A percentile compares a stretch with the other conserved stretches of the same genome.
Conservation (phyloP, 2,329 filamentous ascomycete species). For the Penicillium sp. region DNA sequence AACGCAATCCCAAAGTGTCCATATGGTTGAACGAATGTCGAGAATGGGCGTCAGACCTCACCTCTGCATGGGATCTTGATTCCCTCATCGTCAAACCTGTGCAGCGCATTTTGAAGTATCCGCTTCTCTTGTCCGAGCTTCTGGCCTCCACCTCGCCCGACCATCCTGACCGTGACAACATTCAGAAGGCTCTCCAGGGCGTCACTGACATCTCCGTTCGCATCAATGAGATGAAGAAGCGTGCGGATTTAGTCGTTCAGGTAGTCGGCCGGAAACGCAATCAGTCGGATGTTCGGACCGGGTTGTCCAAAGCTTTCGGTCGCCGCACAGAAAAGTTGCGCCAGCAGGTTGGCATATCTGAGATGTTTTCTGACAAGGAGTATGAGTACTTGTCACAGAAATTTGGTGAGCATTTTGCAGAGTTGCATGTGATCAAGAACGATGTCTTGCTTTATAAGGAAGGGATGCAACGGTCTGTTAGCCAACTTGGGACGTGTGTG, state of each 20-base stretch:
- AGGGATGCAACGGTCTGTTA: constrained; percentile 72
- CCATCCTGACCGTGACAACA: constrained; percentile 71
- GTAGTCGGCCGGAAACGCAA: constrained; percentile 81
- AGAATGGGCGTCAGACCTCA: constrained; percentile 84
- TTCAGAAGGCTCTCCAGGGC: constrained; percentile 69
- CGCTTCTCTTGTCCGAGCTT: constrained; percentile 73
- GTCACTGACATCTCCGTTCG: constrained; percentile 54
- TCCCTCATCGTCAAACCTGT: constrained; percentile 96
- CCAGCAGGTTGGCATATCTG: constrained; percentile 59
- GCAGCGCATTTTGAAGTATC: constrained; percentile 90
- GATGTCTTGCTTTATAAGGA: constrained; percentile 90
- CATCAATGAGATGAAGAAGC: constrained; percentile 94
- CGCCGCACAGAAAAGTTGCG: constrained; percentile 82
- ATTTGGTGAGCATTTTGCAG: constrained; percentile 87
- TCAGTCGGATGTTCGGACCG: constrained; percentile 79
- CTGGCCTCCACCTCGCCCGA: constrained; percentile 71
- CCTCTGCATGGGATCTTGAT: constrained; percentile 88
- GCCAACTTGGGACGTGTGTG: constrained; percentile 73
- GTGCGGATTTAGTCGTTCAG: constrained; percentile 84
- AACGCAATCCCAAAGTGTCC: constrained; percentile 53
- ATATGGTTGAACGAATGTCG: constrained; percentile 93
- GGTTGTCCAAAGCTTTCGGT: constrained; percentile 81
- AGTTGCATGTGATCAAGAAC: constrained; percentile 82
- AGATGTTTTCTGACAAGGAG: constrained; percentile 68
- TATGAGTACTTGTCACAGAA: constrained; percentile 78